phyloP scores from a whole-genome alignment of 805 yeast genomes.

The Candida ficus region DNA sequence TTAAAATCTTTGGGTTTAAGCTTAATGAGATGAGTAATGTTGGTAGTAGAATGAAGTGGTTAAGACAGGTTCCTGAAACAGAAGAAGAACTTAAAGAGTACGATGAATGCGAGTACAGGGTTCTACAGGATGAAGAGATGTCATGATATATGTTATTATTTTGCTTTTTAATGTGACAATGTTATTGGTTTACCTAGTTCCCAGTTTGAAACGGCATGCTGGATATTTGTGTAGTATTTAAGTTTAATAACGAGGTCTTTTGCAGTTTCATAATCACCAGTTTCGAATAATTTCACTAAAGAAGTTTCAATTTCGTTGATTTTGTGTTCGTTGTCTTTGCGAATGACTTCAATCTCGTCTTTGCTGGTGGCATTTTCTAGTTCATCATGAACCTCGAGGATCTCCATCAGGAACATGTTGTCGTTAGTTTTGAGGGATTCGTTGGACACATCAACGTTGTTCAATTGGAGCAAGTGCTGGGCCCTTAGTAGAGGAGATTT shows the following conservation, averaged over 20 bases:
- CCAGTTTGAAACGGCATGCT: conserved; percentile 72
- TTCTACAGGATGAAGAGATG: conserved; percentile 38
- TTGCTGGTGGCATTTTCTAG: conserved; percentile 61
- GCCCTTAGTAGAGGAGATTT: conserved; percentile 68
- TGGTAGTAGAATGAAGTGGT: conserved; percentile 97
- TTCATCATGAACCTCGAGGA: conserved; percentile 81
- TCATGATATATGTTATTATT: too few relatives aligned
- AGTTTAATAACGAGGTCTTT: conserved; percentile 63
- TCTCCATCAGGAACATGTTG: conserved; percentile 61
- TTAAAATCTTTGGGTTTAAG: conserved; percentile 84
- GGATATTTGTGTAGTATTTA: conserved; percentile 81
- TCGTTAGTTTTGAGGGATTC: conserved; percentile 48
- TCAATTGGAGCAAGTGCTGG: conserved; percentile 44
- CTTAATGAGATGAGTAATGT: conserved; percentile 66
- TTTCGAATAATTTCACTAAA: conserved; percentile 42
- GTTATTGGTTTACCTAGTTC: conserved; percentile 63
- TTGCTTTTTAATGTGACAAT: conserved; percentile 58
- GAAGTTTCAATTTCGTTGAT: conserved; percentile 40
- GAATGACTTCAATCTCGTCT: conserved; percentile 49
- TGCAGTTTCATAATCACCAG: conserved; percentile 49
- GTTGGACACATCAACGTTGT: conserved; percentile 48
- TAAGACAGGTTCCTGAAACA: conserved; percentile 69
- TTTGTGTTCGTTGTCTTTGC: conserved; percentile 51
- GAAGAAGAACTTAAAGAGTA: conserved; percentile 58
- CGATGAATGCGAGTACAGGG: conserved; percentile 55